Percentiles rank a stretch among this genome's conserved stretches.
phyloP scores from a whole-genome alignment of 169 alveolate genomes.

The Plasmodium blacklocki region DNA sequence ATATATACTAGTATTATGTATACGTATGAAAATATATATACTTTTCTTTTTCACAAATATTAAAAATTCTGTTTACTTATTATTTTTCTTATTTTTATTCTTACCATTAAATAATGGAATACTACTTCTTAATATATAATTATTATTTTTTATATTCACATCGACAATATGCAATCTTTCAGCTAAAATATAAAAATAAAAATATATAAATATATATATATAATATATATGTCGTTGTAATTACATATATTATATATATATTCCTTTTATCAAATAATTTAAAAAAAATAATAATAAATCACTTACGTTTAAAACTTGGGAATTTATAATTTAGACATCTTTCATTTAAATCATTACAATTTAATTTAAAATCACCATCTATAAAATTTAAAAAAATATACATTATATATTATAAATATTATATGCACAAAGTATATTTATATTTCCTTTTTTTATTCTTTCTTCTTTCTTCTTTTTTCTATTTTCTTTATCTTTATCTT shows the following conservation, averaged over 20 bases:
- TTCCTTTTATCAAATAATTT: not conserved
- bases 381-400: not conserved
- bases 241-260: not conserved
- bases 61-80: not conserved
- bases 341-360: constrained; percentile 46
- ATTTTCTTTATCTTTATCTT: not conserved
- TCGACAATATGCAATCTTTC: constrained; percentile 29
- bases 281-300: not conserved
- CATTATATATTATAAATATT: not conserved
- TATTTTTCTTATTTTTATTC: not conserved
- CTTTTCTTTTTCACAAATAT: not conserved
- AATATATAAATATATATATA: not conserved
- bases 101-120: constrained; percentile 61
- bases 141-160: constrained; percentile 25
- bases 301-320: constrained; percentile 64
- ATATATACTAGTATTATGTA: not conserved
- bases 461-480: not conserved
- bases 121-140: constrained; percentile 31
- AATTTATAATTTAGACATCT: constrained; percentile 29
- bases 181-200: constrained; percentile 7
- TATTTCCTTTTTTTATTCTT: not conserved
- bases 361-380: constrained; percentile 29
- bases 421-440: not conserved
- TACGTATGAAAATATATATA: not conserved
- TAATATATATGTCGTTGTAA: not conserved